Evolutionary conservation across 1,284 basidiomycete genomes (phyloP), one percentile per base, ranked within the genome.

Genomic region (Melampsora abietis-canadensis): DNA sequence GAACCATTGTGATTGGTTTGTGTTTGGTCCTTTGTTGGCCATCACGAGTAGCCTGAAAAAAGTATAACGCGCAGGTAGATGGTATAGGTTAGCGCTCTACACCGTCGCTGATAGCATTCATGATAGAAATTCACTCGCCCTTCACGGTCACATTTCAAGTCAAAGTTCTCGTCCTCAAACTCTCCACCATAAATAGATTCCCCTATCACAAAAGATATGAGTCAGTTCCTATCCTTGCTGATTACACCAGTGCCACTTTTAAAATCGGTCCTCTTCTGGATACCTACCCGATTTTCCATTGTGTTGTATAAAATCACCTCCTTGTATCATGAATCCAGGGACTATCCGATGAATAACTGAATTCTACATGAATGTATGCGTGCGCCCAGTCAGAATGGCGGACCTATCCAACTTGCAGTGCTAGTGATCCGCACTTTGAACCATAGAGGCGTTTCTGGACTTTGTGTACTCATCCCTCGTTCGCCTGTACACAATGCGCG

Each of bases 1-100:
- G 51, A 72, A 72, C 60, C 60, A 72, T 34, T 72, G 69, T 12
- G 69, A 72, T 51, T 72, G 69, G 47, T 72, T 72, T 30, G 69
- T 72, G 34, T 72, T 63, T 1, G 69, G 69, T 24, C 69, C 69
- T 51, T 65, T 63, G 48, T 72, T 72, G 2, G 69, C 69, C 69
- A 72, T 72, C 10, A 72, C 69, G 15, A 72, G 62, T n/a, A 72
- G 40, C 14, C 69, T 72, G 62, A 10, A 44, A 21, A 64, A 44
- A 12, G 21, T 24, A 24, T 37, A 34, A 63, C n/a, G 44, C 4
- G 17, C 47, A 6, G 31, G 17, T 24, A 44, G 2, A 0, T 21
- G 6, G 10, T 47, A 64, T 30, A 64, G 27, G 34, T 57, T 34
- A 47, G 19, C 21, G 19, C 27, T 34, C 27, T 37, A 31, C 30